Conservation (phyloP, 1,139 yeast genomes). For the Suhomyces wounanorum region DNA sequence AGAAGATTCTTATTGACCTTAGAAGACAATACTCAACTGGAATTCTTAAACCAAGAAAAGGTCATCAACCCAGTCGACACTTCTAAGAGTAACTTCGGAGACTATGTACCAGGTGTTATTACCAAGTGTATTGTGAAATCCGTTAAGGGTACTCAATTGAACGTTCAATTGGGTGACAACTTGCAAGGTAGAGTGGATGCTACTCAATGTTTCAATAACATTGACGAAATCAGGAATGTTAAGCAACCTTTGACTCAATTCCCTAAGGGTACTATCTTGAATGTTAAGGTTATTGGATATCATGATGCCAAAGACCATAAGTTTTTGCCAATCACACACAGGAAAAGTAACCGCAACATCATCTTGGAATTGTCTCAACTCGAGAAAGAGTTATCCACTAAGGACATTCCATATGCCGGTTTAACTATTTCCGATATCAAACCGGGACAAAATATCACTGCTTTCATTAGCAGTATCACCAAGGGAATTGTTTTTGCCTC, state of each 20-base stretch:
- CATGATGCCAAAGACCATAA: constrained; percentile 74
- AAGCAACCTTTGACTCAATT: constrained; percentile 63
- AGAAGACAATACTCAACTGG: constrained; percentile 31
- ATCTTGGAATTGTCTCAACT: constrained; percentile 69
- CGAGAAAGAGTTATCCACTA: constrained; percentile 28
- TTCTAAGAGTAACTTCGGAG: constrained; percentile 48
- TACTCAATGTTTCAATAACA: constrained; percentile 63
- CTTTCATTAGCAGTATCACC: constrained; percentile 56
- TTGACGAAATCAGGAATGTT: constrained; percentile 57
- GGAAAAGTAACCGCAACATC: constrained; percentile 51
- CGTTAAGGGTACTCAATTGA: constrained; percentile 73
- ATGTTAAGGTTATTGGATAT: constrained; percentile 72
- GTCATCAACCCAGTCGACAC: constrained; percentile 62
- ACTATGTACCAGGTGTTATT: constrained; percentile 58
- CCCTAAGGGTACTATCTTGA: constrained; percentile 56
- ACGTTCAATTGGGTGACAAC: constrained; percentile 75
- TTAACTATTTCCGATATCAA: constrained; percentile 41
- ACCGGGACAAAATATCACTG: constrained; percentile 46
- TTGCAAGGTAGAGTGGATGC: constrained; percentile 80
- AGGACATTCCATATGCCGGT: constrained; percentile 26
- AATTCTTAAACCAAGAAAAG: constrained; percentile 25
- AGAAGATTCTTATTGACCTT: constrained; percentile 69
- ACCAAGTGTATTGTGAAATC: constrained; percentile 64
- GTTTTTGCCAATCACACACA: constrained; percentile 69
- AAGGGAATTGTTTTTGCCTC: constrained; percentile 67